Percentiles rank a stretch among this genome's conserved stretches.
These are phyloP conservation scores for Raphanus raphanistrum DNA, from an alignment of 345 rosid species.

Conservation along the genomic window DNA sequence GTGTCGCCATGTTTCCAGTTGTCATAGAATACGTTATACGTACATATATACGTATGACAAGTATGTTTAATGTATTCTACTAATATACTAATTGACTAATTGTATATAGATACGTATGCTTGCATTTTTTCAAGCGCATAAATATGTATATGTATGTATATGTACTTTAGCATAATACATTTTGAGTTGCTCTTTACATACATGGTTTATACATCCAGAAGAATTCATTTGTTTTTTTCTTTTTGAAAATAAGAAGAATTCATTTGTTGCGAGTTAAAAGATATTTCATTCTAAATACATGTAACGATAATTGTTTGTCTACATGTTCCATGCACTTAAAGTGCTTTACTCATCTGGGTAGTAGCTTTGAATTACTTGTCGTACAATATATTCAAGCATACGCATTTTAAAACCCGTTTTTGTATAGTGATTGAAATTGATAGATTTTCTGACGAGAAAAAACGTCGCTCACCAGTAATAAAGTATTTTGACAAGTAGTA, in stretches of 20 bases:
- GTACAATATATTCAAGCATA: neutral
- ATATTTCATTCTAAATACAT: neutral
- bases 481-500: neutral
- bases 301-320: neutral
- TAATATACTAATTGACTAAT: neutral
- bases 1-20: conserved; percentile 41
- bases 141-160: neutral
- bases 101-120: neutral
- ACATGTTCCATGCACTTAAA: neutral
- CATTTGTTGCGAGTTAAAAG: neutral
- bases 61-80: neutral
- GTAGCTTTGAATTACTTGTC: neutral
- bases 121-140: neutral
- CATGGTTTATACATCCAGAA: neutral
- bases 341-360: neutral
- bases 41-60: conserved; percentile 19
- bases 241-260: neutral
- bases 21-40: conserved; percentile 17
- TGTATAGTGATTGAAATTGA: neutral
- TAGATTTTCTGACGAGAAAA: conserved; percentile 4
- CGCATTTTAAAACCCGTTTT: neutral
- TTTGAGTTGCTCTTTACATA: neutral
- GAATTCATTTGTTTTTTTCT: neutral
- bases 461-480: neutral
- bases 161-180: neutral